A percentile compares a stretch with the other conserved stretches of the same genome.
phyloP scores from a whole-genome alignment of 805 yeast species.

The Pichia cephalocereana region DNA sequence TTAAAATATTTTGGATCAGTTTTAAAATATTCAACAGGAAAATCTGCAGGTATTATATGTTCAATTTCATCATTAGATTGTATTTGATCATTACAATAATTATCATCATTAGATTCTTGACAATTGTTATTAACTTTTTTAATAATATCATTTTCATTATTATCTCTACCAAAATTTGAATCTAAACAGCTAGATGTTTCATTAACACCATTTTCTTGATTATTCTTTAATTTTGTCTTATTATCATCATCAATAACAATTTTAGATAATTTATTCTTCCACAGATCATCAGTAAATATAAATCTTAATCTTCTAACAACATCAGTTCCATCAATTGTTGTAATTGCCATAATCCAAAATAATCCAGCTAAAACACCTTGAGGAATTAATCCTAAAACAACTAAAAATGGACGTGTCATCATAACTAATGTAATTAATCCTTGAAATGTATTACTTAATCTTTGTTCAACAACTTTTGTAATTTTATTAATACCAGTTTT shows the following conservation, averaged over 20 bases:
- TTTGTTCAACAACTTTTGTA: constrained; percentile 72
- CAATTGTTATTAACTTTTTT: background rate
- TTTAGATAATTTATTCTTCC: constrained; percentile 10
- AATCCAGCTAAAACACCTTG: constrained; percentile 90
- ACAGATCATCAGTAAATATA: constrained; percentile 48
- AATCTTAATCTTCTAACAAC: constrained; percentile 56
- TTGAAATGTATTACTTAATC: constrained; percentile 76
- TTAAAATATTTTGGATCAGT: constrained; percentile 36
- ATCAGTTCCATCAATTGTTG: constrained; percentile 62
- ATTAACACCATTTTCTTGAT: no score
- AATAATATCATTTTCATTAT: background rate
- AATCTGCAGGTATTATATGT: constrained; percentile 4
- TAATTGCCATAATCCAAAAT: constrained; percentile 87
- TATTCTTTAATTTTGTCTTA: background rate
- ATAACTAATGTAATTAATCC: constrained; percentile 77
- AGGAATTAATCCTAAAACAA: constrained; percentile 76
- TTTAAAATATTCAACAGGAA: constrained; percentile 6
- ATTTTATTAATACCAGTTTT: constrained; percentile 25
- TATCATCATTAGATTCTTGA: no score
- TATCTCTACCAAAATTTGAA: background rate
- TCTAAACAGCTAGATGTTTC: no score
- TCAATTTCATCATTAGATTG: background rate
- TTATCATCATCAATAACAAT: background rate
- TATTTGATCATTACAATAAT: no score
- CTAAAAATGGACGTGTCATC: constrained; percentile 81